Base-by-base conservation (phyloP, 345 rosid species). In the Xanthoceras sorbifolium region DNA sequence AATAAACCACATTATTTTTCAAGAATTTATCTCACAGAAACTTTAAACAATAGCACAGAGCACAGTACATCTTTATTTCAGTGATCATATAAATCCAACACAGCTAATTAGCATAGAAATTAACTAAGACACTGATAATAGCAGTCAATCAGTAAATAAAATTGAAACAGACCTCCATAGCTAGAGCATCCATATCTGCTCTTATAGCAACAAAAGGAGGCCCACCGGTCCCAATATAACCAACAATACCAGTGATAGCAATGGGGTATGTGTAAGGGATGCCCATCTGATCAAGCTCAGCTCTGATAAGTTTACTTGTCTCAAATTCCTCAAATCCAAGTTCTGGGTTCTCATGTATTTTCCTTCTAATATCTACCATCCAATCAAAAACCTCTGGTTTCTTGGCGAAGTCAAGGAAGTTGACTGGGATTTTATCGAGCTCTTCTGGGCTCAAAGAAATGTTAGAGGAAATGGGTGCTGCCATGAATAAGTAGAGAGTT, bases 111-210 rank as follows among this genome's bases (percentile, higher is more conserved):
- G n/a, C n/a, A n/a, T n/a, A n/a, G n/a, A n/a, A n/a, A n/a, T n/a
- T n/a, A n/a, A n/a, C n/a, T n/a, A n/a, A n/a, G n/a, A n/a, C n/a
- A n/a, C n/a, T n/a, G n/a, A n/a, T n/a, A n/a, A n/a, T n/a, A n/a
- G n/a, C n/a, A n/a, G n/a, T n/a, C n/a, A n/a, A 5, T 31, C 31
- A 6, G 42, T 0, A 67, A 40, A 6, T 3, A 64, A 52, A 69
- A 64, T 46, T 29, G 11, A 67, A 29, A 18, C 66, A 78, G 76
- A 91, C 98, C 97, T 91, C 91, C 86, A 92, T 81, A 79, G 90
- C 23, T 71, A 94, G 92, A 79, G 98, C 98, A 88, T 94, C 97
- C 98, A 94, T 92, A 72, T 92, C 98, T 15, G 98, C 98, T 34
- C 98, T 88, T 29, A 94, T 20, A 1, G 97, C 98, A 78, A 87